phyloP scores from a whole-genome alignment of 164 flowering plant genomes.

The Euptelea pleiosperma region DNA sequence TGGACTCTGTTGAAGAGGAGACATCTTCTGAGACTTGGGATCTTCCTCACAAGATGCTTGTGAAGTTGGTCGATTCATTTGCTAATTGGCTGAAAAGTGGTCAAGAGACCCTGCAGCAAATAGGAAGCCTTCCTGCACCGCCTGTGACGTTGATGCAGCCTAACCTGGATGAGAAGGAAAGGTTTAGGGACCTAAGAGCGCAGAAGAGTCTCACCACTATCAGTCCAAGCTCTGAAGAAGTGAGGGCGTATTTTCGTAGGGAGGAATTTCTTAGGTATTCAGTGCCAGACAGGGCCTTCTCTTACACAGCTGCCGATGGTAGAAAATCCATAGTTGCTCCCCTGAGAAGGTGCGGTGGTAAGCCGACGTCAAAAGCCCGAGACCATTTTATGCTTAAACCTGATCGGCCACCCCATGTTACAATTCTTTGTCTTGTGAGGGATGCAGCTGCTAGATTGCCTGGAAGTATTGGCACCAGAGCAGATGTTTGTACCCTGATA shows the following conservation, averaged over 20 bases:
- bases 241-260: conserved; percentile 68
- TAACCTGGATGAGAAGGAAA: conserved; percentile 82
- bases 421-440: conserved; percentile 92
- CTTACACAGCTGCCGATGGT: conserved; percentile 95
- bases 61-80: conserved; percentile 92
- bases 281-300: conserved; percentile 92
- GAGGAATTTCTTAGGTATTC: conserved; percentile 88
- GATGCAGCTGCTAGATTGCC: conserved; percentile 98
- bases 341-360: conserved; percentile 92
- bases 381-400: conserved; percentile 93
- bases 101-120: conserved; percentile 88
- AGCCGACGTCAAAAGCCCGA: conserved; percentile 95
- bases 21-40: conserved; percentile 87
- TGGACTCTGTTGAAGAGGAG: conserved; percentile 58
- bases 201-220: conserved; percentile 92
- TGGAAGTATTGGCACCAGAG: conserved; percentile 96
- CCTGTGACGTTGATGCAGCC: conserved; percentile 64
- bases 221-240: conserved; percentile 85
- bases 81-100: conserved; percentile 97
- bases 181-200: conserved; percentile 88
- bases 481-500: conserved; percentile 94
- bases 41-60: conserved; percentile 90
- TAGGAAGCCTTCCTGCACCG: conserved; percentile 91
- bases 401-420: conserved; percentile 96
- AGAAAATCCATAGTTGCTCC: conserved; percentile 95